Evolutionary conservation across 1,139 yeast species (phyloP), one percentile per base, ranked within the genome.

Genomic region (Kluyveromyces marxianus): DNA sequence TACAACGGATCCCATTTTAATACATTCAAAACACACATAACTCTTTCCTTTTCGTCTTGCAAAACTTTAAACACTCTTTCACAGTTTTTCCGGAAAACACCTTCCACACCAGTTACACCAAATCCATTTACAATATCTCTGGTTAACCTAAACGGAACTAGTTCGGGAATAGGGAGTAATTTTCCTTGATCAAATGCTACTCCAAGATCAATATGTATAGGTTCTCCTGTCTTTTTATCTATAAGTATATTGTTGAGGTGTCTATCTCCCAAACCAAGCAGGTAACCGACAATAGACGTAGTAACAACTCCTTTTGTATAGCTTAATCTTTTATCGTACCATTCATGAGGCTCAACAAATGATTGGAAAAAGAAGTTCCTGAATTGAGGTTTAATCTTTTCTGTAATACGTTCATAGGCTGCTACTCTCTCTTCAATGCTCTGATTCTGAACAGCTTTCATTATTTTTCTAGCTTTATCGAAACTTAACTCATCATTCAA

Each of bases 121-220:
- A 94, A 77, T 0, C 96, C 99, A 67, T 90, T 97, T 3, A 90
- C 86, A 25, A 92, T 70, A 62, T 94, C 98, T 50, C 96, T 68
- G 0, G 97, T 88, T 37, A 94, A 69, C 53, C 99, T 69, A 62
- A 94, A 94, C 1, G 99, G 98, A 2, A 94, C 95, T 0, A 86
- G 76, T 58, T 94, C 99, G 0, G 99, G 98, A 21, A 90, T 76
- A 0, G 94, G 84, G 40, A 94, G 69, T 14, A 81, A 66, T 55
- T 78, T 82, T 0, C 98, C 98, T 58, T 84, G 90, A 60, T 94
- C 98, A 68, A 94, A 94, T 0, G 97, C 95, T 46, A 92, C 92
- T 0, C 98, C 99, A 33, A 94, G 69, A 63, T 94, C 99, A 57
- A 94, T 94, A 63, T 94, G 98, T 29, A 94, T 81, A 0, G 96